Evolutionary conservation across 1,139 yeast species (phyloP), one percentile per base, ranked within the genome.

Genomic region (Diutina catenulata): DNA sequence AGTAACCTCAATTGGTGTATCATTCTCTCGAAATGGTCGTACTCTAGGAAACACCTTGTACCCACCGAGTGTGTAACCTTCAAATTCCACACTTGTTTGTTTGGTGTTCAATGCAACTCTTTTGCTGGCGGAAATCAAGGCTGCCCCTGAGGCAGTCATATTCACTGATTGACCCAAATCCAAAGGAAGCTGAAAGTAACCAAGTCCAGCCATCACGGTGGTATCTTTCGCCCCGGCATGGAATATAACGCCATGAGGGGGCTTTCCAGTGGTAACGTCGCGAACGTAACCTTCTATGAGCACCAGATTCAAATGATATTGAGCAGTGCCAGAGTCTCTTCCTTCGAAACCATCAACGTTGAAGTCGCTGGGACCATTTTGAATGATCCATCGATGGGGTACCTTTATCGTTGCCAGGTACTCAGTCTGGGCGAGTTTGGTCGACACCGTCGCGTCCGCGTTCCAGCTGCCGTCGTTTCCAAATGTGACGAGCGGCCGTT

Each of bases 101-200:
- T 29, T 42, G 8, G 41, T 48, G 41, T 60, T 61, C 9, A 56
- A 42, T 16, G 50, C 52, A 41, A 56, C 62, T 25, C 50, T 52
- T 36, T 57, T 56, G 5, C 57, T 47, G 1, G 65, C 62, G 2
- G 70, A 61, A 18, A 65, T 52, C 21, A 81, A 49, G 0, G 62
- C 19, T 13, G 19, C 21, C 9, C 21, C 21, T 14, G 18, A 11
- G 50, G 47, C 62, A 76, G 8, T 68, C 47, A 3, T 63, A 42
- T 15, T 42, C 32, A 26, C 44, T 18, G 11, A 18, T 13, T 5
- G 40, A 0, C 95, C 95, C 1, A 91, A 91, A 36, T 60, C 63
- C 0, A 80, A 76, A 43, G 72, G 73, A 36, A 86, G 59, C 54
- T 86, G 95, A 43, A 80, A 66, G 55, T 86, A 86, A 0, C 94